Evolutionary conservation across 352 stramenopile genomes (phyloP), one percentile per base, ranked within the genome.

Genomic region (Phytophthora citricola): DNA sequence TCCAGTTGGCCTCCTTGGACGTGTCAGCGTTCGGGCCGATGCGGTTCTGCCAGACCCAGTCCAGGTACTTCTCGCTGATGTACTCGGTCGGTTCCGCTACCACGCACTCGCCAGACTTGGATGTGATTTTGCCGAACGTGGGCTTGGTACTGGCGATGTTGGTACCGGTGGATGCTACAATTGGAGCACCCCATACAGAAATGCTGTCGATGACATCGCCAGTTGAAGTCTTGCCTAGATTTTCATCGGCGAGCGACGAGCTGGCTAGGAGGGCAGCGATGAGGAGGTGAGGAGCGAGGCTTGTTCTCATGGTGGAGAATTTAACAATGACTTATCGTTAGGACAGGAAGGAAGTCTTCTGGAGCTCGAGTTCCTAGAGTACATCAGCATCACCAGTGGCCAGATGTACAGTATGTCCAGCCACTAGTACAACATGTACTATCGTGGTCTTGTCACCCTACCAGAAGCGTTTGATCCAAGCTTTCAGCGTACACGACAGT

Each of bases 41-140:
- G 17, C 63, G 56, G 32, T 71, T 20, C 32, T 71, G 11, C 63
- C 63, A 71, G 10, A 71, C 41, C 63, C 63, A 71, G 15, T 61
- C 55, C 17, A 71, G 34, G 8, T 71, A 56, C n/a, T 32, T 4
- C 9, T 24, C 53, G 27, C 47, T 66, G 32, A 66, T 70, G 56
- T 65, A 70, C 38, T 65, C 55, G 32, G 40, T 56, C 10, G 62
- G 62, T 4, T 15, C 38, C 12, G 14, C 62, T 0, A 48, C 20
- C 10, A 70, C 55, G 20, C 62, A 65, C 14, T 56, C 55, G 3
- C 64, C 64, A 8, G 40, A 6, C 17, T 63, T 68, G 9, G 57
- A 62, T 1, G 58, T 68, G 29, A 67, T 40, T 20, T 63, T 58
- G 14, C 58, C 64, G 15, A 72, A 63, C 0, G 58, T 72, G 0